Evolutionary conservation across 2,329 filamentous ascomycete species (phyloP).

Genomic region (Trichocomaceae sp.): DNA sequence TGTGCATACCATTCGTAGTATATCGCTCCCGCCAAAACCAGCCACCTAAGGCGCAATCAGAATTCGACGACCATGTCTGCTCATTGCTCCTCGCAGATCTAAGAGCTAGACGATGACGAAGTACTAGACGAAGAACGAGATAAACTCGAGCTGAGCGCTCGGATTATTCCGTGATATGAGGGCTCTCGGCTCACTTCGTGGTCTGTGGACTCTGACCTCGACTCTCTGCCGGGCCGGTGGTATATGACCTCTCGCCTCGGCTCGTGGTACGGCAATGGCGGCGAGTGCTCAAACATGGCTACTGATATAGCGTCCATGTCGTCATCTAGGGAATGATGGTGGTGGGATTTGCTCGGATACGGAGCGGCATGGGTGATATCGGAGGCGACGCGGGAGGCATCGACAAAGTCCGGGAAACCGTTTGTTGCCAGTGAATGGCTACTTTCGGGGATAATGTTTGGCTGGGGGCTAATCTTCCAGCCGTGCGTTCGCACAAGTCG

Average conservation of each 20-base stretch:
- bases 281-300: conserved; percentile 33
- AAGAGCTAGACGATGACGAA: conserved; percentile 22
- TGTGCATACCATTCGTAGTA: too few relatives aligned
- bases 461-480: conserved; percentile 30
- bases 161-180: too few relatives aligned
- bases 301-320: conserved; percentile 33
- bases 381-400: conserved; percentile 37
- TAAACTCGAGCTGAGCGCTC: too few relatives aligned
- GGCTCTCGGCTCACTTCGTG: conserved; percentile 5
- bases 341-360: conserved; percentile 13
- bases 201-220: conserved; percentile 9
- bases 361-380: conserved; percentile 36
- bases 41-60: neutral
- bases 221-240: too few relatives aligned
- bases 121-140: too few relatives aligned
- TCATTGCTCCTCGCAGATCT: conserved; percentile 26
- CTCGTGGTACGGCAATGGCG: conserved; percentile 14
- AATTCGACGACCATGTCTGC: conserved; percentile 7
- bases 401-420: conserved; percentile 40
- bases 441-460: conserved; percentile 17
- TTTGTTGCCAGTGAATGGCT: neutral
- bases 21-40: neutral
- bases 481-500: conserved; percentile 34
- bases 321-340: conserved; percentile 28
- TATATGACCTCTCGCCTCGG: too few relatives aligned